Evolutionary conservation across 2,329 filamentous ascomycete genomes (phyloP), one percentile per base, ranked within the genome.

Genomic region (Exserohilum turcica): DNA sequence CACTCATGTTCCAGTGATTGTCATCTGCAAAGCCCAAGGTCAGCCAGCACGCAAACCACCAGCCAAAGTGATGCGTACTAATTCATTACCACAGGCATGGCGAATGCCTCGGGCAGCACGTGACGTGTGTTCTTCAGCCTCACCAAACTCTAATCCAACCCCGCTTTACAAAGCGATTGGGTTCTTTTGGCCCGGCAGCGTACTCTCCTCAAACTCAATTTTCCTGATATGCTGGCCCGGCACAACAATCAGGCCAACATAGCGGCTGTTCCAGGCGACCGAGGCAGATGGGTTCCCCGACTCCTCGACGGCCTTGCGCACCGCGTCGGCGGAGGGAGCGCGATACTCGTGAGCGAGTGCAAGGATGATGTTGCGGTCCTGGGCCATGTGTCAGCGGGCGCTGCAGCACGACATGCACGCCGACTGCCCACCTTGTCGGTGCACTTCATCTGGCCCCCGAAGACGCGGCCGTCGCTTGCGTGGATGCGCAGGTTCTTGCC

Each of bases 351-450:
- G 89, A 0, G 93, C 90, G 61, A 89, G 83, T 31, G 88, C 83
- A 46, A 99, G 85, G 46, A 99, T 91, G 60, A 97, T 83, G 68
- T 99, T 97, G 66, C 84, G 85, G 57, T 96, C 90, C 92, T 96
- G 63, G 5, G 36, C 3, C 36, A 29, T 44, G 51, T 57, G 51
- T 57, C 27, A 57, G 39, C 7, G 27, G 13, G 3, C 9, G 15
- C 12, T n/a, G 18, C 8, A 35, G 28, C 10, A 12, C 29, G 7
- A 4, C 8, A 37, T 12, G 19, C 16, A 7, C 8, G 16, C 16
- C 12, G 21, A 52, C 40, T 36, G 13, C 80, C 84, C 44, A 95
- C 92, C 54, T 89, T 86, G 79, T 99, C 94, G 27, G 92, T 97
- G 79, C 94, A 99, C 76, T 95, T 97, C 77, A 99, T 90, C 59